These are phyloP conservation scores for Stagonosporopsis chrysanthemi DNA, from an alignment of 2,329 filamentous ascomycete species.

Conservation along the genomic window DNA sequence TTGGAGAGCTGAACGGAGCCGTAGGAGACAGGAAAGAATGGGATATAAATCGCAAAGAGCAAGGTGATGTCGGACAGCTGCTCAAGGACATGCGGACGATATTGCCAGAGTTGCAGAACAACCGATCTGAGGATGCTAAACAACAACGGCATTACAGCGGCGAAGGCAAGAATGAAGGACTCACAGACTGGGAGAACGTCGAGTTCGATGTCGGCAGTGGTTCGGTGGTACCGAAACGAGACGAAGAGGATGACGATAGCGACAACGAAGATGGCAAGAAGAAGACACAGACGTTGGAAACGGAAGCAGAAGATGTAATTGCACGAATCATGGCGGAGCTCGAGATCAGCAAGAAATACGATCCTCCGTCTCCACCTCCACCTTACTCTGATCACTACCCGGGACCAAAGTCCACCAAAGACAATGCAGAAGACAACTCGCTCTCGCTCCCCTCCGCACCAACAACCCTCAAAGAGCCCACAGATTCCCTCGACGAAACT, in stretches of 20 bases:
- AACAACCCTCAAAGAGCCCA: constrained; percentile 26
- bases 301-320: constrained; percentile 57
- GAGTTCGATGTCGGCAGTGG: constrained; percentile 40
- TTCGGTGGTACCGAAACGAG: constrained; percentile 24
- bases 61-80: constrained; percentile 51
- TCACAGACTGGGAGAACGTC: constrained; percentile 45
- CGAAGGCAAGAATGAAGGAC: constrained; percentile 21
- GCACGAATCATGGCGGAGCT: constrained; percentile 56
- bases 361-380: constrained; percentile 32
- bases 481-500: constrained; percentile 37
- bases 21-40: constrained; percentile 48
- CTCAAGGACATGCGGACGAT: constrained; percentile 52
- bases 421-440: constrained; percentile 18
- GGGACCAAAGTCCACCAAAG: neutral
- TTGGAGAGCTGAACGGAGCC: constrained; percentile 50
- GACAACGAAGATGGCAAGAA: constrained; percentile 24
- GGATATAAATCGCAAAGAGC: constrained; percentile 51
- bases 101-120: constrained; percentile 45
- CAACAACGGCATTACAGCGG: neutral
- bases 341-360: constrained; percentile 53
- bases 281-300: constrained; percentile 42
- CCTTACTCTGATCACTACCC: constrained; percentile 23
- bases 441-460: constrained; percentile 56
- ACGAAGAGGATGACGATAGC: constrained; percentile 29
- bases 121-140: constrained; percentile 13